Evolutionary conservation across 2,329 filamentous ascomycete species (phyloP), one percentile per base, ranked within the genome.

Genomic region (Sporothrix mexicana): DNA sequence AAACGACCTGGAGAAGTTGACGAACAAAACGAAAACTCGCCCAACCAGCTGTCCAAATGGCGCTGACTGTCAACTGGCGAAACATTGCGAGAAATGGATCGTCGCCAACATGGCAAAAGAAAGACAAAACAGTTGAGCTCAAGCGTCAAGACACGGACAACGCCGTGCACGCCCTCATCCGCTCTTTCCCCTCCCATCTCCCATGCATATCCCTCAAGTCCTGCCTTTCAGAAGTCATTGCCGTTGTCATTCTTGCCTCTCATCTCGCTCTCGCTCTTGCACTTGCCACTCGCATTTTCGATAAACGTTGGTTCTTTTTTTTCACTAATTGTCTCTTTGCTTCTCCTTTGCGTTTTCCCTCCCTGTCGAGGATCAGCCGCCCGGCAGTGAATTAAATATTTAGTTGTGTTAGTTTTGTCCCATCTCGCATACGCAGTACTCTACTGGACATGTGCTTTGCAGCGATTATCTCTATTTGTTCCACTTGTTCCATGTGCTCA

Each of bases 401-500:
- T 47, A 47, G 3, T 47, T 47, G 3, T 55, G n/a, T 45, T 45
- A 25, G 47, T 66, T 43, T 62, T 43, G 36, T 62, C 57, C 53
- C 49, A 20, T 53, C n/a, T n/a, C n/a, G n/a, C n/a, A n/a, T n/a
- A n/a, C n/a, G n/a, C n/a, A n/a, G n/a, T n/a, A n/a, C n/a, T n/a
- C n/a, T n/a, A n/a, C n/a, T n/a, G n/a, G n/a, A n/a, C n/a, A n/a
- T n/a, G n/a, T n/a, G n/a, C n/a, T n/a, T n/a, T n/a, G n/a, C n/a
- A n/a, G 12, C 51, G 4, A 55, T 55, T 55, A 20, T 57, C 30
- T 61, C 57, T 36, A 62, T n/a, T 20, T 41, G 12, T 20, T 43
- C 57, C 30, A 62, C n/a, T n/a, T 66, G 20, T 25, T 66, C 61
- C 61, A 66, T 66, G 61, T 66, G 61, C 41, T 47, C 36, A 36